Base-by-base conservation (phyloP, 1,284 basidiomycete genomes). In the Ganoderma meredithae region DNA sequence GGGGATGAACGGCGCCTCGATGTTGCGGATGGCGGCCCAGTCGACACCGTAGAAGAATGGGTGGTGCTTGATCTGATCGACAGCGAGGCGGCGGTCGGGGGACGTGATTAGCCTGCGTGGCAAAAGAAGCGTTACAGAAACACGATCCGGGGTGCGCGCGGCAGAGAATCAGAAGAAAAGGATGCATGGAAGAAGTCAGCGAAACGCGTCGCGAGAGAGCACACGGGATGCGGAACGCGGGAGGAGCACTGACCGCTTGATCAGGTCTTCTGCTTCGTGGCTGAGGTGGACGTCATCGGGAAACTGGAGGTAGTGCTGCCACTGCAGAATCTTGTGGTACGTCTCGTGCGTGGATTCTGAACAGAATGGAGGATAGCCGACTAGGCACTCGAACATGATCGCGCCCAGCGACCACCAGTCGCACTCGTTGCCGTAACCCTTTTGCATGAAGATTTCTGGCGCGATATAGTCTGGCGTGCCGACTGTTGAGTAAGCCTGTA, bases 381-480 rank as follows among this genome's bases (percentile, higher is more conserved):
- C 96, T 31, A 99, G 86, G 81, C 97, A 99, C 81, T 99, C 97
- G 78, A 97, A 99, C 92, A 98, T 98, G 82, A 99, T 99, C 4
- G 97, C 96, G 13, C 97, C 95, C 60, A 97, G 83, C 47, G 95
- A 96, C 96, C 96, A 98, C 96, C 96, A 98, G 80, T 98, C 97
- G 78, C 96, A 98, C 81, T 98, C 97, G 80, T 98, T 97, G 63
- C 96, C 96, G 76, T 99, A 99, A 2, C 97, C 97, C 78, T 98
- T 95, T 83, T 98, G 93, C 78, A 97, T 83, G 86, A 99, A 99
- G 78, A 99, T 98, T 78, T 99, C 97, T 1, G 97, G 97, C 0
- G 98, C 97, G 75, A 99, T 99, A 86, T 99, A 99, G 81, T 99
- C 97, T 0, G 98, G 98, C 27, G 97, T 97, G 71, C 98, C 98